Evolutionary conservation across 2,329 filamentous ascomycete species (phyloP), one percentile per base, ranked within the genome.

Genomic region (Stemphylium beticola): DNA sequence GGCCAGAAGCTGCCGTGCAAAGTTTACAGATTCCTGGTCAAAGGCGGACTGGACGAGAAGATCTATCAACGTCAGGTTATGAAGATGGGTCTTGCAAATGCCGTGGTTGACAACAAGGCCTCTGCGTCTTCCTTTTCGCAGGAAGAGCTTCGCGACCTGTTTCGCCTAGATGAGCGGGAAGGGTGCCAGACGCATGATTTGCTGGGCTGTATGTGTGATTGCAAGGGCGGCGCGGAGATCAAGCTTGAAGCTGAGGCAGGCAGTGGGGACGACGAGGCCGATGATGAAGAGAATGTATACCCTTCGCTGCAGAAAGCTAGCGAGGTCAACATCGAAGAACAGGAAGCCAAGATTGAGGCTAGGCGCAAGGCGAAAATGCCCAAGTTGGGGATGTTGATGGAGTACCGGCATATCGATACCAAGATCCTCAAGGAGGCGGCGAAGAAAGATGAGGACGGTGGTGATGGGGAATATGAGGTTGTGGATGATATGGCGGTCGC

Each of bases 31-130:
- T 79, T 91, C 51, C 69, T 91, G 11, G 84, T 88, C 4, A 85
- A 87, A 53, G 88, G 88, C 8, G 86, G 84, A 4, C 77, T 91
- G 15, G 88, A 91, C 59, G 88, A 91, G 74, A 90, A 89, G 74
- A 91, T 91, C 53, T 91, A 85, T 75, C 88, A 91, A 70, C 79
- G 88, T 8, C 88, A 91, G 68, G 79, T 90, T 33, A 89, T 85
- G 48, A 91, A 91, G 72, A 82, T 85, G 62, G 87, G 87, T 2
- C 77, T 91, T 2, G 87, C 88, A 2, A 87, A 90, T 65, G 87
- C 85, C 49, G 86, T 91, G 26, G 87, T 91, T 65, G 87, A 91
- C 60, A 82, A 85, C 56, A 89, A 88, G 67, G 79, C 81, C 31
- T 80, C 77, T 31, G 82, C 81, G 20, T 79, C 83, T 8, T 85